These are phyloP conservation scores for Hymenoscyphus salicellus DNA, from an alignment of 2,329 filamentous ascomycete species.

Conservation along the genomic window DNA sequence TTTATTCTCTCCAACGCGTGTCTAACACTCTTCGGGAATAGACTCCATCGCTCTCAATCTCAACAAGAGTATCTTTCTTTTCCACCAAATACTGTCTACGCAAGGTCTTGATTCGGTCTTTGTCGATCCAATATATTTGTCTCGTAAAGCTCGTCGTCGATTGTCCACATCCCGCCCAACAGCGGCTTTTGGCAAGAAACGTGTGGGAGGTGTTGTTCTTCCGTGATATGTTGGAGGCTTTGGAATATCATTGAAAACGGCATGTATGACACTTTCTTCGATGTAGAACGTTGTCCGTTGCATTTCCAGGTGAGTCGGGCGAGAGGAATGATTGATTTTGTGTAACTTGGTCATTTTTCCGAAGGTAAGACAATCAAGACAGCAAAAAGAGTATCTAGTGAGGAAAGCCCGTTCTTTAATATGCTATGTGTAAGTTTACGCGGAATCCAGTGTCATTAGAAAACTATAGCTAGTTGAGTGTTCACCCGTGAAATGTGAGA, in stretches of 20 bases:
- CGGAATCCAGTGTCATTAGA: too few species aligned
- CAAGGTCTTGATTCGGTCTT: background rate
- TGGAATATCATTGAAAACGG: background rate
- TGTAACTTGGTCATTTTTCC: too few species aligned
- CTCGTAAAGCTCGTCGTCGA: background rate
- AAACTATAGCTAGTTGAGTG: too few species aligned
- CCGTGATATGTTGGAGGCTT: background rate
- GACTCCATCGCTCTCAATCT: background rate
- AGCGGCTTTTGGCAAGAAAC: background rate
- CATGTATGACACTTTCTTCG: too few species aligned
- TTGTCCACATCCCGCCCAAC: background rate
- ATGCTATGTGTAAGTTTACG: too few species aligned
- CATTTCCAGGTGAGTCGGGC: too few species aligned
- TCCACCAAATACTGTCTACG: background rate
- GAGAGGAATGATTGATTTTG: too few species aligned
- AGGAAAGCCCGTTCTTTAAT: too few species aligned
- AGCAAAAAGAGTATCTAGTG: too few species aligned
- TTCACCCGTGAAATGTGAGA: too few species aligned
- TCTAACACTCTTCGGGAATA: background rate
- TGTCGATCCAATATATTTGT: background rate
- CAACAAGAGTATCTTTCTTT: background rate
- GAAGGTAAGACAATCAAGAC: too few species aligned
- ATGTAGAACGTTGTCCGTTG: too few species aligned
- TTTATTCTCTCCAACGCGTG: background rate
- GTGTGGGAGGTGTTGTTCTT: background rate